Evolutionary conservation across 495 filamentous ascomycete species (phyloP), one percentile per base, ranked within the genome.

Genomic region (Aspergillus bridgeri): DNA sequence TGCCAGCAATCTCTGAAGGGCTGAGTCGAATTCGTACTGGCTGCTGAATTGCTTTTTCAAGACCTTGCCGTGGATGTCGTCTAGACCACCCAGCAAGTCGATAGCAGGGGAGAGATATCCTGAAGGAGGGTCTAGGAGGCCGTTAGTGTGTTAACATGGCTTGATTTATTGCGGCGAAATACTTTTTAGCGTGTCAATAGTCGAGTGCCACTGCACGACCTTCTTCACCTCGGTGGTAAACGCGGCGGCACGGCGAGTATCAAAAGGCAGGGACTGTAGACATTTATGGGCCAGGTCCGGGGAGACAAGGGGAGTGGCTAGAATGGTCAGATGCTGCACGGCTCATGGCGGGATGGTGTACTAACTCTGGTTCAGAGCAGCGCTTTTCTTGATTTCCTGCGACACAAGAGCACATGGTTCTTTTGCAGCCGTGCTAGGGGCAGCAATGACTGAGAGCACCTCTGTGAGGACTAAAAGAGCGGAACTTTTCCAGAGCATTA

Each of bases 181-280:
- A 64, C 67, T 9, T 9, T 81, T 83, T 8, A 85, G 69, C 63
- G 81, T 81, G 19, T 75, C 72, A 18, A 83, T 49, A 0, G 82
- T 85, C 25, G 72, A 80, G 56, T 86, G 83, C 49, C 84, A 85
- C 62, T 85, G 75, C 2, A 86, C 60, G 3, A 77, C 79, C 44
- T 83, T 77, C 55, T 78, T 80, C 51, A 77, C 81, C 62, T 86
- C 83, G 21, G 68, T 61, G 18, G 86, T 27, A 59, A 86, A 84
- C 8, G 72, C 64, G 13, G 69, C 65, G 6, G 79, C 83, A 18
- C 80, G 76, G 24, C 74, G 77, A 3, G 73, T 45, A 56, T 82
- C 77, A 61, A 87, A 84, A 0, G 83, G 83, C 48, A 85, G 79
- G 20, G 73, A 81, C 23, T 64, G 70, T n/a, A 87, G 69, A 60